Base-by-base conservation (phyloP, 1,284 basidiomycete genomes). In the Ceratobasidium sp. region DNA sequence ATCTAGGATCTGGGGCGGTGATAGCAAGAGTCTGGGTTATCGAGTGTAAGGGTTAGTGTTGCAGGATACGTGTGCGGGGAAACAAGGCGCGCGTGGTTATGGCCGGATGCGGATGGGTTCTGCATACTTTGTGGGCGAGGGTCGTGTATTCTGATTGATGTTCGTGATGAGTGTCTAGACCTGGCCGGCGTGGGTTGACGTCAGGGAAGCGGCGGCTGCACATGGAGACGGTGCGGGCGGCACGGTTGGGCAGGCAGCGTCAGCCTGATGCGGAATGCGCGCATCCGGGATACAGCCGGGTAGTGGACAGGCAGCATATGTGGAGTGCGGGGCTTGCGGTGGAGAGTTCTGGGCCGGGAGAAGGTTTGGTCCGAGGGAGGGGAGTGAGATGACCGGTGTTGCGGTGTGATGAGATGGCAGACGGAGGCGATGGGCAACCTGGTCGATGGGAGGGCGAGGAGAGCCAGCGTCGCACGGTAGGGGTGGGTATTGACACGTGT, bases 141-240 rank as follows among this genome's bases (percentile, higher is more conserved):
- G 55, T 58, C 35, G 55, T 58, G 55, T 58, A 38, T 38, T 59
- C 28, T 59, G 57, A 59, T 59, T n/a, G n/a, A n/a, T n/a, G n/a
- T n/a, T n/a, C n/a, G n/a, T n/a, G n/a, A n/a, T 7, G 47, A 21
- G 9, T 21, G 35, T 44, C 57, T 59, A 59, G 57, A 26, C 57
- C 57, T 58, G 5, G n/a, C n/a, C n/a, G n/a, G n/a, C n/a, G n/a
- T n/a, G 41, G 35, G 57, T 59, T 59, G 57, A 59, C 57, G 57
- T 59, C 57, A 59, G 54, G 54, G 21, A 9, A 18, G 9, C 43
- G 43, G 47, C 9, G n/a, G 47, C 47, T 14, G 9, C 44, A 46
- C 44, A 46, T 46, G 44, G 44, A 14, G 44, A 2, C 16, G 14
- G 44, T 46, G 44, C 44, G 44, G 21, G 44, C 47, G 47, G n/a